Percentiles rank a stretch among this genome's conserved stretches.
Evolutionary conservation across 129 eudicot species (phyloP).

Genomic region (Heracleum sosnowskyi): DNA sequence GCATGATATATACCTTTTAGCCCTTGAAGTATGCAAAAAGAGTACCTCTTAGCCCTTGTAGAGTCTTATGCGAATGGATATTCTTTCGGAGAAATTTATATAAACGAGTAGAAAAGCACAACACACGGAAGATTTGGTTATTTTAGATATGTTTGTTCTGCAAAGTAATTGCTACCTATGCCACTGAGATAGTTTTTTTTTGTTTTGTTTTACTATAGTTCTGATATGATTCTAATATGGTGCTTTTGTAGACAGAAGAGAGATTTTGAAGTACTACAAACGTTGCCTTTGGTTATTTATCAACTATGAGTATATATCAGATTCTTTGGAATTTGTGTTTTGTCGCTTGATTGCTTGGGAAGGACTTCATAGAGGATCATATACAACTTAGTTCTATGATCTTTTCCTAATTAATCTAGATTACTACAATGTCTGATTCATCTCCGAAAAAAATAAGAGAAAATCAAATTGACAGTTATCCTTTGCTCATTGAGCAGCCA

Average conservation of each 20-base stretch:
- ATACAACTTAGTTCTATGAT: constrained; percentile 9
- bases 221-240: neutral
- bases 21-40: too few species aligned
- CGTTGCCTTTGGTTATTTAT: neutral
- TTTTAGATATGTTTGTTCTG: neutral
- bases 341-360: too few species aligned
- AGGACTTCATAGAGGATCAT: neutral
- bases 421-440: constrained; percentile 34
- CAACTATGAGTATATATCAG: constrained; percentile 5
- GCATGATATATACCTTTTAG: too few species aligned
- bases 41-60: too few species aligned
- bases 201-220: neutral
- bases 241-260: constrained; percentile 5
- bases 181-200: neutral
- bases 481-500: constrained; percentile 42
- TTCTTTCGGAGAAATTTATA: too few species aligned
- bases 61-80: too few species aligned
- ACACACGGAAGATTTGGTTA: neutral
- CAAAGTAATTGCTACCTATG: neutral
- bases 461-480: constrained; percentile 38
- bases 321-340: constrained; percentile 12
- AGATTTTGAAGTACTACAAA: neutral
- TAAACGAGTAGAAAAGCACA: neutral
- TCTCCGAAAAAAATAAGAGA: constrained; percentile 31
- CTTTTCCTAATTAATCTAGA: constrained; percentile 15